phyloP scores from a whole-genome alignment of 768 basidiomycete genomes.

The Hericium erinaceus region DNA sequence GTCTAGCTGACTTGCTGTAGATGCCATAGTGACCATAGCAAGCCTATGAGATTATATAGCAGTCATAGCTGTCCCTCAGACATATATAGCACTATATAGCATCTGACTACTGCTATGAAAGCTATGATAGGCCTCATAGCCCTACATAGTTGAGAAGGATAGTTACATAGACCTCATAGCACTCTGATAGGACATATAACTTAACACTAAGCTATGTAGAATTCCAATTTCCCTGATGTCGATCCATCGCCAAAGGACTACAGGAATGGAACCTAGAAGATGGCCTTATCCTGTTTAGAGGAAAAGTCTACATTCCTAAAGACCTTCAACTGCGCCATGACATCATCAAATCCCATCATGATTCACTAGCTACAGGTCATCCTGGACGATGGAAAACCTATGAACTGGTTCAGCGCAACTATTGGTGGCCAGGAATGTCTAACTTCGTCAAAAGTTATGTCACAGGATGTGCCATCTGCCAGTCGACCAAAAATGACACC shows the following conservation, averaged over 20 bases:
- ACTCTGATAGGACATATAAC: no score
- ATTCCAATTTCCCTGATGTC: not conserved
- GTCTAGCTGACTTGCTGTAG: no score
- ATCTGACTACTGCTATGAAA: no score
- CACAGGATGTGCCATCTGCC: conserved; percentile 20
- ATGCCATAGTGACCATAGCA: no score
- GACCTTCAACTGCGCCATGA: not conserved
- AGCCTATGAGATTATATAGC: no score
- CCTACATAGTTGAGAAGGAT: no score
- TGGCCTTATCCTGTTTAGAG: not conserved
- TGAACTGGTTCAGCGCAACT: conserved; percentile 5
- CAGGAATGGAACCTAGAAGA: not conserved
- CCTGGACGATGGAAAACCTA: not conserved
- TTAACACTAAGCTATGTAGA: no score
- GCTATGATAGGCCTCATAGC: no score
- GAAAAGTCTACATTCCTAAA: not conserved
- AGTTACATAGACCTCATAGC: no score
- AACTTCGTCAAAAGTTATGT: conserved; percentile 17
- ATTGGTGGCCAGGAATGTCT: conserved; percentile 21
- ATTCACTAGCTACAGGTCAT: not conserved
- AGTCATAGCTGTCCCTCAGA: no score
- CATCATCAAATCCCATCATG: not conserved
- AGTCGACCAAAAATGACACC: conserved; percentile 17
- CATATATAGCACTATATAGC: no score
- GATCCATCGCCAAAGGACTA: not conserved